phyloP scores from a whole-genome alignment of 2,329 filamentous ascomycete species.

The Esteya vermicola region DNA sequence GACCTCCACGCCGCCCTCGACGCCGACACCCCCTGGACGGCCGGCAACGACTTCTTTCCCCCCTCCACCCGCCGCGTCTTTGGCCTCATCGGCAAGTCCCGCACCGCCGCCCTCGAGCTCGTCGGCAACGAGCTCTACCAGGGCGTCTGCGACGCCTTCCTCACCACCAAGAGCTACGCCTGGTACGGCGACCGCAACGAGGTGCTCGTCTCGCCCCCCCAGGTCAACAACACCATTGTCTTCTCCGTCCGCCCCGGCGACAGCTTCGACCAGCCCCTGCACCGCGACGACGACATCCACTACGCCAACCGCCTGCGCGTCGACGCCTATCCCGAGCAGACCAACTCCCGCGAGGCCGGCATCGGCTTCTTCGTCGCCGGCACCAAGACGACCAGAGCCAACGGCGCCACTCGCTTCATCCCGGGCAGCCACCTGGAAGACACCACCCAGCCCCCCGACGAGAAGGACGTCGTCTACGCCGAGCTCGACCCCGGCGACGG shows the following conservation, averaged over 20 bases:
- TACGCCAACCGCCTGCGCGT: conserved; percentile 10
- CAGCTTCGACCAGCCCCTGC: conserved; percentile 10
- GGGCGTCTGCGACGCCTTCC: not conserved
- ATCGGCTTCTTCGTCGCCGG: conserved; percentile 21
- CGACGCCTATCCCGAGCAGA: not conserved
- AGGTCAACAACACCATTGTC: conserved; percentile 17
- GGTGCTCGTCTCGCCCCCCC: conserved; percentile 5
- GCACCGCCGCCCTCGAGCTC: not conserved
- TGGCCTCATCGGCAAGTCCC: conserved; percentile 2
- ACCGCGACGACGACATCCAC: conserved; percentile 15
- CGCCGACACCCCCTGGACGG: not conserved
- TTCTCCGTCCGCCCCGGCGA: conserved; percentile 13
- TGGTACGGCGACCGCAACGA: conserved; percentile 3
- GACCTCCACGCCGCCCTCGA: not conserved
- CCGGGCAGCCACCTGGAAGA: conserved; percentile 21
- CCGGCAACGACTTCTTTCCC: conserved; percentile 1
- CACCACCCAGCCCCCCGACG: conserved; percentile 10
- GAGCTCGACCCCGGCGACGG: conserved; percentile 13
- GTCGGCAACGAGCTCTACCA: conserved; percentile 2
- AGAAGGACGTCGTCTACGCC: conserved; percentile 7
- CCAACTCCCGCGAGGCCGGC: conserved; percentile 12
- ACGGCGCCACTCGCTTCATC: conserved; percentile 22
- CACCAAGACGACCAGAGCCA: conserved; percentile 14
- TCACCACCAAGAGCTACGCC: not conserved
- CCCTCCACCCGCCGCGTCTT: conserved; percentile 2